Evolutionary conservation across 2,329 filamentous ascomycete species (phyloP).

Genomic region (Dactylonectria estremocensis): DNA sequence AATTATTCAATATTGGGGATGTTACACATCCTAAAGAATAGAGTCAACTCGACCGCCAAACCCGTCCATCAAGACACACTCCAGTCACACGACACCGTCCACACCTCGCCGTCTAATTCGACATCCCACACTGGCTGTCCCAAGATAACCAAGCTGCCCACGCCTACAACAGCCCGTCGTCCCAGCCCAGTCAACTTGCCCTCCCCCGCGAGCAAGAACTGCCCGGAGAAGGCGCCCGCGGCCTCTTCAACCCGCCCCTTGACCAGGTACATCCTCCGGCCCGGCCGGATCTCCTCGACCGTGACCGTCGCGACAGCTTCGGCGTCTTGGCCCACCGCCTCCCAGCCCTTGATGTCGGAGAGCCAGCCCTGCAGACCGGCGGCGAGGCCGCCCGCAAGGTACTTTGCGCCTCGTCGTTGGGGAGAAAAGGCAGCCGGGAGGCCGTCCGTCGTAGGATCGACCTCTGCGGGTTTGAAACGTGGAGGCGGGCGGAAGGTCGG

Average conservation of each 20-base stretch:
- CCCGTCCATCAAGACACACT: slow-evolving; percentile 38
- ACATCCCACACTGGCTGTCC: slow-evolving; percentile 58
- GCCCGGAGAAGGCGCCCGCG: slow-evolving; percentile 21
- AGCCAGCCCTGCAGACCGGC: slow-evolving; percentile 59
- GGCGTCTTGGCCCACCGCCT: slow-evolving; percentile 37
- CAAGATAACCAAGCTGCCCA: slow-evolving; percentile 53
- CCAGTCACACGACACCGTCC: slow-evolving; percentile 60
- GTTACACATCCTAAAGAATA: background rate
- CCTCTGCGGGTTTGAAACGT: slow-evolving; percentile 56
- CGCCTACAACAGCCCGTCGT: slow-evolving; percentile 44
- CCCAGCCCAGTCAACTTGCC: slow-evolving; percentile 56
- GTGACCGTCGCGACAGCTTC: slow-evolving; percentile 43
- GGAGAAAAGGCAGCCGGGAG: slow-evolving; percentile 54
- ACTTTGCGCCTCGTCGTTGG: slow-evolving; percentile 54
- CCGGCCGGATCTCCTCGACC: slow-evolving; percentile 51
- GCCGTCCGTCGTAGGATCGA: slow-evolving; percentile 40
- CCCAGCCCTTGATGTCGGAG: slow-evolving; percentile 57
- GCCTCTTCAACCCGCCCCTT: slow-evolving; percentile 33
- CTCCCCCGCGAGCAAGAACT: slow-evolving; percentile 56
- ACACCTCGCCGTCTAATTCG: slow-evolving; percentile 51
- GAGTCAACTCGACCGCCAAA: no score
- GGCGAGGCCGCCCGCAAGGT: slow-evolving; percentile 56
- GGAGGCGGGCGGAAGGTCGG: slow-evolving; percentile 58
- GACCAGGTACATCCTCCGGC: slow-evolving; percentile 55
- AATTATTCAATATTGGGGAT: background rate